Conservation (phyloP, 2,329 filamentous ascomycete species). For the Botryosphaeria dothidea region DNA sequence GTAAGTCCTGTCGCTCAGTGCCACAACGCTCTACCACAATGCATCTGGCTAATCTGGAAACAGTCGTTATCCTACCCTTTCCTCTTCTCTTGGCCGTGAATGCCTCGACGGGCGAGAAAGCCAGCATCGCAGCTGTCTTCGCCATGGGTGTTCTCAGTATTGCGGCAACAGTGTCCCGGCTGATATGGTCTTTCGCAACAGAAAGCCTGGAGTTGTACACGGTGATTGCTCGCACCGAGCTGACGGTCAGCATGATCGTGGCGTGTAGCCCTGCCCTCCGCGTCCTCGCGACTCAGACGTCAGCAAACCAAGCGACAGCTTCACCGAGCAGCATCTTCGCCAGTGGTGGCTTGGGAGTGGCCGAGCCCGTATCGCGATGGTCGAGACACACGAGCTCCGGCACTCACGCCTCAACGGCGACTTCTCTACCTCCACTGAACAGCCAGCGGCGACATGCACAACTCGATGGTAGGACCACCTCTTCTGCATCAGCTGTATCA, state of each 20-base stretch:
- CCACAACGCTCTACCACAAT: background rate
- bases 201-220: constrained; percentile 3
- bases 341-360: background rate
- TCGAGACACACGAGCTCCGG: background rate
- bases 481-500: background rate
- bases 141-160: constrained; percentile 3
- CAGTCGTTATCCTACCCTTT: background rate
- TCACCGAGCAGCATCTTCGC: background rate
- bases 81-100: background rate
- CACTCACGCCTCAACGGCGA: background rate
- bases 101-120: background rate
- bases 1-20: too few relatives aligned
- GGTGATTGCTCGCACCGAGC: background rate
- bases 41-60: background rate
- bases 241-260: background rate
- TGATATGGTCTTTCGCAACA: background rate
- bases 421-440: background rate
- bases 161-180: background rate
- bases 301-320: background rate
- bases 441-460: background rate
- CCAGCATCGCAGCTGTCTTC: background rate
- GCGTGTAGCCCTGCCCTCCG: background rate
- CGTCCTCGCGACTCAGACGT: background rate
- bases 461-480: background rate
- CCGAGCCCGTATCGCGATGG: background rate